Evolutionary conservation across 1,284 basidiomycete genomes (phyloP).

Genomic region (Malassezia japonica): DNA sequence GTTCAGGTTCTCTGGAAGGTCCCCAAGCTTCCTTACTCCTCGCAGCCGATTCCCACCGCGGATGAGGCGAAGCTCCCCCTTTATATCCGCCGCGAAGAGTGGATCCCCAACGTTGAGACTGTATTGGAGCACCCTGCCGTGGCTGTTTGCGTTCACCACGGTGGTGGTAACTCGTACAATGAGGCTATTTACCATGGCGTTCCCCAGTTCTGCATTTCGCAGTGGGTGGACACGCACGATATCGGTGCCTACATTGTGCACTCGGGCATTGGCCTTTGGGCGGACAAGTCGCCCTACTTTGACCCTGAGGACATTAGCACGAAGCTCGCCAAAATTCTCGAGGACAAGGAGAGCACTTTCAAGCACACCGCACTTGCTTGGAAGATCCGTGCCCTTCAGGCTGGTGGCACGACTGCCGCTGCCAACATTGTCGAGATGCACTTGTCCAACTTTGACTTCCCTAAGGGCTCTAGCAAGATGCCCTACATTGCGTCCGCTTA

Average conservation of each 20-base stretch:
- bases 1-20: slow-evolving; percentile 30
- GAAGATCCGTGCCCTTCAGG: slow-evolving; percentile 22
- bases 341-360: slow-evolving; percentile 20
- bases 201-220: slow-evolving; percentile 35
- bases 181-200: slow-evolving; percentile 35
- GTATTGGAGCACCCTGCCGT: slow-evolving; percentile 35
- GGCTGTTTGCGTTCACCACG: slow-evolving; percentile 35
- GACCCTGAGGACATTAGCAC: slow-evolving; percentile 23
- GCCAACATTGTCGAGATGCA: slow-evolving; percentile 23
- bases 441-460: neutral
- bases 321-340: slow-evolving; percentile 22
- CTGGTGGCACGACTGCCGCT: slow-evolving; percentile 27
- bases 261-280: slow-evolving; percentile 26
- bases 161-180: slow-evolving; percentile 44
- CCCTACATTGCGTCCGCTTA: too few relatives aligned
- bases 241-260: slow-evolving; percentile 23
- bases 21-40: slow-evolving; percentile 16
- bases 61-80: slow-evolving; percentile 24
- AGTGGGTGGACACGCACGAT: slow-evolving; percentile 42
- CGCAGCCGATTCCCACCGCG: slow-evolving; percentile 19
- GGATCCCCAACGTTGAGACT: slow-evolving; percentile 26
- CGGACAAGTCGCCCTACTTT: slow-evolving; percentile 23
- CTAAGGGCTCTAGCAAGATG: neutral
- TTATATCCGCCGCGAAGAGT: slow-evolving; percentile 29
- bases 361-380: slow-evolving; percentile 23